Evolutionary conservation across 1,139 yeast species (phyloP), one percentile per base, ranked within the genome.

Genomic region (Lizanozyma gosingica): DNA sequence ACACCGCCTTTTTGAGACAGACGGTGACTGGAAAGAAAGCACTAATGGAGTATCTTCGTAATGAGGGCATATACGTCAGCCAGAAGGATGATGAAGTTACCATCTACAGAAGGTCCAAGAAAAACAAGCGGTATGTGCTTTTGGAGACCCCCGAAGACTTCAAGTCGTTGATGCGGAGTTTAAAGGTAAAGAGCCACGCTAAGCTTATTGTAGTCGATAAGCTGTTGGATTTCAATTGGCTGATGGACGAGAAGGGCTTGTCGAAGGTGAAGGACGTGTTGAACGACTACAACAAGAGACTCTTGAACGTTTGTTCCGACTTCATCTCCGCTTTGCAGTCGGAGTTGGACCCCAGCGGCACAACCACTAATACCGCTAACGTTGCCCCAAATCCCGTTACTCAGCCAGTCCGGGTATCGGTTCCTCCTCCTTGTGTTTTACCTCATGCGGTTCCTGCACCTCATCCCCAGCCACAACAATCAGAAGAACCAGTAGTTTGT

Each of bases 111-210:
- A 70, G 65, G 46, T 68, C 75, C 6, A 73, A 71, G 56, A 69
- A 68, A 47, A 59, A 59, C 39, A 65, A 64, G 45, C 53, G 57
- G 15, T 76, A 60, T 47, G 70, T 74, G 3, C 47, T 59, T 8
- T 60, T 77, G 50, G 65, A 63, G 34, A 40, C 61, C 3, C 50
- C 43, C 2, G 59, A 60, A 11, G 80, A 76, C 46, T 76, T 71
- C 52, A 66, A 59, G 46, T 60, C 71, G 14, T 57, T 77, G 44
- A 52, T 55, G 32, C 63, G 81, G 45, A 72, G 78, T 39, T 60
- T 70, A 47, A 59, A 62, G 43, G 75, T 69, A n/a, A 70, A 70
- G 51, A 65, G 59, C 42, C 65, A 60, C 42, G 52, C 66, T 32
- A 60, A 57, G 45, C 55, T 67, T 45, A 47, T 53, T 18, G 52